Percentiles rank a stretch among this genome's conserved stretches.
These are phyloP conservation scores for Austroboletus festivus DNA, from an alignment of 768 basidiomycete genomes.

Conservation along the genomic window DNA sequence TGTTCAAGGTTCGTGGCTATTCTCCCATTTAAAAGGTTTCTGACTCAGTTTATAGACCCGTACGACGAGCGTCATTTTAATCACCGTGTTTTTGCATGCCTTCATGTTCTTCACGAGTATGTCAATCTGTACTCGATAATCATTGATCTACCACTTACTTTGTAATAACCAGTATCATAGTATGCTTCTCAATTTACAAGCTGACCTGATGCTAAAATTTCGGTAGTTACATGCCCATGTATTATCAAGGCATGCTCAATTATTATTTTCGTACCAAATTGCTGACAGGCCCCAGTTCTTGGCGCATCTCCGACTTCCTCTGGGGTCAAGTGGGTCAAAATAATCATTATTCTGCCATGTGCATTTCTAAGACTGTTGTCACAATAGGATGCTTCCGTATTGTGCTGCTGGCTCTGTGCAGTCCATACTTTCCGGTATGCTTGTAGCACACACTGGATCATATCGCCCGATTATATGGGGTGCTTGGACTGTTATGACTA, in stretches of 20 bases:
- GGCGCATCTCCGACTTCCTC: constrained; percentile 36
- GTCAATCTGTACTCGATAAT: background rate
- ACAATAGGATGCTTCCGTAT: constrained; percentile 6
- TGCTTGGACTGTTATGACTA: background rate
- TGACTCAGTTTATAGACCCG: constrained; percentile 30
- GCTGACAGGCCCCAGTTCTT: constrained; percentile 22
- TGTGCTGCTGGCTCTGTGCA: background rate
- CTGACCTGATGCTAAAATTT: constrained; percentile 3
- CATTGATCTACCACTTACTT: background rate
- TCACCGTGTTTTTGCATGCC: constrained; percentile 35
- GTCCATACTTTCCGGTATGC: background rate
- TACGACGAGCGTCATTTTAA: constrained; percentile 34
- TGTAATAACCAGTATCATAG: constrained; percentile 22
- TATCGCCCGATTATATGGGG: background rate
- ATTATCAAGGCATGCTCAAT: constrained; percentile 34
- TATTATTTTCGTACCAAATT: too few relatives aligned
- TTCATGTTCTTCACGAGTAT: constrained; percentile 32
- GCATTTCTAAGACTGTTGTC: background rate
- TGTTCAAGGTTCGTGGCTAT: too few relatives aligned
- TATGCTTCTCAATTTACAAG: constrained; percentile 5
- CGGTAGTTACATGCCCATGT: constrained; percentile 37
- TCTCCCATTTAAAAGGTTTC: constrained; percentile 1
- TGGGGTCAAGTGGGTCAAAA: constrained; percentile 27
- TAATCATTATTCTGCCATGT: too few relatives aligned
- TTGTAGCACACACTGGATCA: background rate